Percentiles rank a stretch among this genome's conserved stretches.
Conservation (phyloP, 306 rosid species). For the Pueraria montana region DNA sequence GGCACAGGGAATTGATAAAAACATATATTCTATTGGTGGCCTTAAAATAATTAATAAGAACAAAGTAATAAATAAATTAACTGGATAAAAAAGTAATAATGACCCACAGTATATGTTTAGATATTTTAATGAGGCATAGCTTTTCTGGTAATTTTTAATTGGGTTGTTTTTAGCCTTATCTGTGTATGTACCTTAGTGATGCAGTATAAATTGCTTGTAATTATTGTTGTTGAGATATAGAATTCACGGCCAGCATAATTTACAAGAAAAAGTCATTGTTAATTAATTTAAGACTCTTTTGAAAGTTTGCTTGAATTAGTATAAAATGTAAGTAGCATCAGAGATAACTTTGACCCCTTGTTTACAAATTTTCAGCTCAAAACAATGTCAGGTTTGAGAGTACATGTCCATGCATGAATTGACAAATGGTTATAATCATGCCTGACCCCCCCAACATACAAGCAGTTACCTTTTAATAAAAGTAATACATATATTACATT, state of each 20-base stretch:
- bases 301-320: slow-evolving; percentile 52
- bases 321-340: slow-evolving; percentile 39
- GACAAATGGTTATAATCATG: slow-evolving; percentile 58
- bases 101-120: neutral
- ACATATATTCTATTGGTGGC: neutral
- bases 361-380: slow-evolving; percentile 56
- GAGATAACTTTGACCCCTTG: slow-evolving; percentile 59
- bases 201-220: neutral
- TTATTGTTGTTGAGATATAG: slow-evolving; percentile 15
- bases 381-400: slow-evolving; percentile 57
- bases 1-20: neutral
- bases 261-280: slow-evolving; percentile 39
- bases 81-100: neutral
- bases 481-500: slow-evolving; percentile 1
- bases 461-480: slow-evolving; percentile 29
- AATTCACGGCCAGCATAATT: slow-evolving; percentile 21
- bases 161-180: neutral
- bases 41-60: neutral
- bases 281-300: slow-evolving; percentile 32
- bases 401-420: slow-evolving; percentile 59
- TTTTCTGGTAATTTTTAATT: neutral
- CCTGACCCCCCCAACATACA: slow-evolving; percentile 45
- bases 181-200: neutral
- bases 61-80: neutral
- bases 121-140: slow-evolving; percentile 1